Evolutionary conservation across 768 basidiomycete genomes (phyloP), one percentile per base, ranked within the genome.

Genomic region (Pluteus cervinus): DNA sequence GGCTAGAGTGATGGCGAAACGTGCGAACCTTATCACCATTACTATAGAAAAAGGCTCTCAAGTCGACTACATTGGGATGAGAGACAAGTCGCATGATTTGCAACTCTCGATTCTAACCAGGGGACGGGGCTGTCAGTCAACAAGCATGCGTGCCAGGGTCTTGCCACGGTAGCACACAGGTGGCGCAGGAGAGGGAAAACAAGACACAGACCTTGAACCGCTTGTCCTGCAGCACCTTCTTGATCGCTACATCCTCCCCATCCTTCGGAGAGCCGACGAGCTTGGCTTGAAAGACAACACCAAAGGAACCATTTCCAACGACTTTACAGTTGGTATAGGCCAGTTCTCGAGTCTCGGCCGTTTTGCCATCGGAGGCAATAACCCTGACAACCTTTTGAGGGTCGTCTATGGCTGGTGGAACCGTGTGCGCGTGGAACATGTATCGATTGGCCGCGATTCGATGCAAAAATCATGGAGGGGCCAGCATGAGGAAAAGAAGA

Each of bases 141-240:
- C n/a, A n/a, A n/a, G n/a, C n/a, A n/a, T n/a, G n/a, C n/a, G n/a
- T n/a, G n/a, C n/a, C n/a, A n/a, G n/a, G n/a, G n/a, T n/a, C n/a
- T n/a, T n/a, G 33, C 31, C 38, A 22, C 10, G 41, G 31, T 37
- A 33, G 30, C 30, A 41, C 24, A 44, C 36, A 41, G 25, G 20
- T 23, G 38, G 14, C 29, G 38, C n/a, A 31, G 38, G 37, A 44
- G 36, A 50, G 42, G 47, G 44, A 42, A 46, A 42, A 37, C 39
- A 40, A 40, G 36, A 51, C 46, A 65, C 75, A 46, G 44, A 93
- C 94, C 89, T 99, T 99, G 86, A 99, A 99, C 50, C 96, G 81
- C 75, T 99, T 99, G 70, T 99, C 96, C 73, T 99, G 96, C 45
- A 99, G 66, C 35, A 99, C 96, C 73, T 97, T 98, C 88, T 99